Evolutionary conservation across 1,284 basidiomycete species (phyloP).

Genomic region (Naganishia liquefaciens): DNA sequence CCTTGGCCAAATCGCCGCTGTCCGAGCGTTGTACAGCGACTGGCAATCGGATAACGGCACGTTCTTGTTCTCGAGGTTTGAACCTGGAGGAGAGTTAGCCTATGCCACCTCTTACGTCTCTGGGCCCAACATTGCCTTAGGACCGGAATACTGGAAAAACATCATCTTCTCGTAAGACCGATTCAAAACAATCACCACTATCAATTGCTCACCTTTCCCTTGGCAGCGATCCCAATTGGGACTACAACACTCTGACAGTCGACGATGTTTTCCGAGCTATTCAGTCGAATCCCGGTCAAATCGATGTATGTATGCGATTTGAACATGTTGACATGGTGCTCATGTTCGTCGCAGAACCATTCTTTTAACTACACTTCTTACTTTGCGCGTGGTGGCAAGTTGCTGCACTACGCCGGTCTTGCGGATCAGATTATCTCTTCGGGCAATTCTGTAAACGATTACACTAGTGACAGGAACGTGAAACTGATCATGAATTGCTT

Average conservation of each 20-base stretch:
- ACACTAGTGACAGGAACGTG: too few species aligned
- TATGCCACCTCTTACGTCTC: constrained; percentile 25
- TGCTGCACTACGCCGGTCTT: constrained; percentile 51
- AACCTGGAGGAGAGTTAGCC: constrained; percentile 17
- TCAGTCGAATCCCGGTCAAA: constrained; percentile 5
- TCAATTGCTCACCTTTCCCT: too few species aligned
- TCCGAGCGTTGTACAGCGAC: constrained; percentile 7
- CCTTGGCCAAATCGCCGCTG: constrained; percentile 11
- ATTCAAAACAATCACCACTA: neutral
- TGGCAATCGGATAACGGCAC: constrained; percentile 1
- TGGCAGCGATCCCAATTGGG: constrained; percentile 17
- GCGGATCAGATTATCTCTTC: constrained; percentile 52
- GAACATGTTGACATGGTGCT: neutral
- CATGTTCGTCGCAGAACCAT: constrained; percentile 32
- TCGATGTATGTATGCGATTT: constrained; percentile 2
- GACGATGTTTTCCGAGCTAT: constrained; percentile 17
- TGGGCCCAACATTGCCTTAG: constrained; percentile 18
- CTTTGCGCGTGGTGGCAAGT: constrained; percentile 43
- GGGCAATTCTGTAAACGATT: constrained; percentile 36
- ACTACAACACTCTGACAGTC: constrained; percentile 18
- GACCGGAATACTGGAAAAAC: constrained; percentile 26
- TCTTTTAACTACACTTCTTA: constrained; percentile 44
- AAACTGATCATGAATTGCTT: constrained; percentile 35
- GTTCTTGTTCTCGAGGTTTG: constrained; percentile 13
- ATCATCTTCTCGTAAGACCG: constrained; percentile 20